Evolutionary conservation across 2,329 filamentous ascomycete species (phyloP), one percentile per base, ranked within the genome.

Genomic region (Allantophomopsis lycopodina): DNA sequence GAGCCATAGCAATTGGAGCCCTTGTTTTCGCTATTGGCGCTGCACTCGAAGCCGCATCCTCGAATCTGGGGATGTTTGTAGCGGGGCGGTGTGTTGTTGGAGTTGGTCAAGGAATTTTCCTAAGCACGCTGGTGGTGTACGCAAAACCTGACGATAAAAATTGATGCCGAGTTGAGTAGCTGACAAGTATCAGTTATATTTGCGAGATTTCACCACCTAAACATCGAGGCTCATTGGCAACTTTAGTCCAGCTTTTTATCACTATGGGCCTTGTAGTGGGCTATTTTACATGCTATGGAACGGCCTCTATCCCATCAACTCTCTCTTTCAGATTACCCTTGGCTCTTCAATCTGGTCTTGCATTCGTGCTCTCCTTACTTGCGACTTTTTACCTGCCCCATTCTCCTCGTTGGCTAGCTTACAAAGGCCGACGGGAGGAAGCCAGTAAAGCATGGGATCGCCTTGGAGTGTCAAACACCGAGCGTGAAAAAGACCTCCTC

Each of bases 281-380:
- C 0, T 79, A 73, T 46, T 79, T 80, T 46, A 66, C 63, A 10
- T 76, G 71, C 52, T 79, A 78, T 45, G 72, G 69, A 7, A 69
- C 64, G 16, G 60, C 66, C 0, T 48, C 55, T 1, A 59, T 75
- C 7, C 31, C 54, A 1, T 65, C 62, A 2, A 65, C 64, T 2
- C 51, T 71, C 15, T 64, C 72, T 2, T 78, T 73, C 73, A 60
- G 73, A 2, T 52, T 70, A 0, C 74, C 75, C 0, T 76, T 69
- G 40, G 55, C 70, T 0, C 48, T 77, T 1, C 62, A 69, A 44
- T 57, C 63, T 0, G 37, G 51, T 4, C 43, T 69, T 2, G 60
- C 64, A 0, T 59, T 64, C 0, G 52, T 62, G 5, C 34, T 58
- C 0, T 60, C 72, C 6, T 57, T 61, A 0, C 48, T 52, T 0